These are phyloP conservation scores for Rhododendron williamsianum DNA, from an alignment of 148 eudicot genomes.

Conservation along the genomic window DNA sequence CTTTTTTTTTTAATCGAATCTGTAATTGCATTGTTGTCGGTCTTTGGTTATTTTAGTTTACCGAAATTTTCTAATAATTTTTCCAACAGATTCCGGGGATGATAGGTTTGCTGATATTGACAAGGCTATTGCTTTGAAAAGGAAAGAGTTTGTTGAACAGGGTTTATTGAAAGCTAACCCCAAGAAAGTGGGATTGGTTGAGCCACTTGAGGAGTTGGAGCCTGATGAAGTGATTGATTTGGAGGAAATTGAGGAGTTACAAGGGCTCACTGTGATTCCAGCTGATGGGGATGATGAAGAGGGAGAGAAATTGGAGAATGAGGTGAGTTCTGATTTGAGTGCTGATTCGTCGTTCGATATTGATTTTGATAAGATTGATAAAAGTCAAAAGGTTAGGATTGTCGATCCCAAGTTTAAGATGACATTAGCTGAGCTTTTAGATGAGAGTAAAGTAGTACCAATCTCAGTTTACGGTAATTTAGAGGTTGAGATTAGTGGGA, in stretches of 20 bases:
- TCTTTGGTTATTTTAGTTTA: background rate
- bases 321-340: conserved; percentile 35
- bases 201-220: conserved; percentile 46
- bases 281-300: conserved; percentile 33
- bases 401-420: conserved; percentile 81
- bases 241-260: conserved; percentile 72
- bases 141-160: conserved; percentile 75
- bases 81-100: conserved; percentile 29
- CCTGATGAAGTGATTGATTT: conserved; percentile 75
- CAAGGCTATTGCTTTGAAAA: conserved; percentile 58
- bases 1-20: background rate
- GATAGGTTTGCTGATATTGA: conserved; percentile 84
- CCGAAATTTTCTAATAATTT: background rate
- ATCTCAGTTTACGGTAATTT: conserved; percentile 77
- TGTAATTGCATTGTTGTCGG: background rate
- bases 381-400: conserved; percentile 45
- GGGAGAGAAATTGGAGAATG: conserved; percentile 25
- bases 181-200: conserved; percentile 16
- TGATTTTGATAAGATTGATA: conserved; percentile 61
- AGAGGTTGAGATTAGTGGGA: conserved; percentile 79
- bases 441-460: conserved; percentile 92
- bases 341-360: conserved; percentile 39
- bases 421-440: conserved; percentile 88
- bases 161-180: conserved; percentile 74
- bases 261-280: conserved; percentile 35